Evolutionary conservation across 2,329 filamentous ascomycete species (phyloP).

Genomic region (Fusarium solani-melongenae): DNA sequence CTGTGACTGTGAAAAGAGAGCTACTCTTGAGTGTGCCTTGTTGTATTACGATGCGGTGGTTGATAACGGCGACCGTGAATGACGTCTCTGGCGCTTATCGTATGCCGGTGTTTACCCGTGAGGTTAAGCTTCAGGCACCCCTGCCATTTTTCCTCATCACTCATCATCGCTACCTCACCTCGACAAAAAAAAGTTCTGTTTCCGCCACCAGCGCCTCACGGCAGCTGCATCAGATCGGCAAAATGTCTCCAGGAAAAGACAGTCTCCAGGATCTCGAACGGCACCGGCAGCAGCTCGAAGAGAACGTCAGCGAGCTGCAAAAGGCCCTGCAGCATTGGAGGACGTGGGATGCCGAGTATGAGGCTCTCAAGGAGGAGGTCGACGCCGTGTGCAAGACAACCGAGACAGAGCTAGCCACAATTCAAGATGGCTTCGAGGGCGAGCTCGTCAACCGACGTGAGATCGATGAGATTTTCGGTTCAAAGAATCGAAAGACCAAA

Average conservation of each 20-base stretch:
- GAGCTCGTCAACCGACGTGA: conserved; percentile 70
- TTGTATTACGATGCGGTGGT: too few species aligned
- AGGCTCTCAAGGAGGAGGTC: conserved; percentile 87
- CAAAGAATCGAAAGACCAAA: conserved; percentile 41
- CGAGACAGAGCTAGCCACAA: conserved; percentile 62
- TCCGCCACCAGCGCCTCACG: conserved; percentile 8
- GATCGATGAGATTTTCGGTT: conserved; percentile 59
- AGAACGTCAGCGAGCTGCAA: conserved; percentile 75
- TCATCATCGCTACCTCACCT: conserved; percentile 20
- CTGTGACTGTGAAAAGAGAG: too few species aligned
- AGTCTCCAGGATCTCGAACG: conserved; percentile 77
- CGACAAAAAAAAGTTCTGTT: background rate
- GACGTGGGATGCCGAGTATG: conserved; percentile 91
- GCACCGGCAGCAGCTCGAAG: conserved; percentile 80
- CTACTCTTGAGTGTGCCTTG: too few species aligned
- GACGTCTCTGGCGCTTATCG: background rate
- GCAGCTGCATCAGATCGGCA: conserved; percentile 22
- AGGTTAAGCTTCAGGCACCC: conserved; percentile 6
- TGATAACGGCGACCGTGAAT: background rate
- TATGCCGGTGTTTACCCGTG: conserved; percentile 42
- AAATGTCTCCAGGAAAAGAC: conserved; percentile 57
- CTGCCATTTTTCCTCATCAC: conserved; percentile 28
- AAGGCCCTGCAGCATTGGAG: conserved; percentile 88
- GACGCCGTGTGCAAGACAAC: conserved; percentile 62
- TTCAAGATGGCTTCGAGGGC: conserved; percentile 70